Percentiles rank a stretch among this genome's conserved stretches.
These are phyloP conservation scores for Ganoderma lingzhi DNA, from an alignment of 1,284 basidiomycete species.

Conservation along the genomic window DNA sequence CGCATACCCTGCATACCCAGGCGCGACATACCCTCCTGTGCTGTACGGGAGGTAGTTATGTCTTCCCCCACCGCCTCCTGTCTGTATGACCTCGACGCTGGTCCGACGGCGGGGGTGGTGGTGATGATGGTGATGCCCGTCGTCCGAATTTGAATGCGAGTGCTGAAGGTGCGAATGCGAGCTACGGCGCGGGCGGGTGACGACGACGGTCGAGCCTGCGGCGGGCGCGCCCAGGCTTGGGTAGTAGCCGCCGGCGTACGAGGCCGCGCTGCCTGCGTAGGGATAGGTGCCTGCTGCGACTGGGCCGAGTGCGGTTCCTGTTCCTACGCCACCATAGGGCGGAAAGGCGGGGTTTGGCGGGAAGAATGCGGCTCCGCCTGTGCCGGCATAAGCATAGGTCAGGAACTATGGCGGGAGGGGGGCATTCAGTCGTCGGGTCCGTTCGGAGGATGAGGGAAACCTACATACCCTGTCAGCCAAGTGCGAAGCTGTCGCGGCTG, in stretches of 20 bases:
- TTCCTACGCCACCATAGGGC: neutral
- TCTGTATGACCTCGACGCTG: conserved; percentile 19
- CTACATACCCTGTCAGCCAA: conserved; percentile 25
- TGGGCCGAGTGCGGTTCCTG: neutral
- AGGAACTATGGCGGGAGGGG: conserved; percentile 9
- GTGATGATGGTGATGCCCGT: conserved; percentile 17
- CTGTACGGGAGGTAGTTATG: conserved; percentile 10
- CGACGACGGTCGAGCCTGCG: conserved; percentile 14
- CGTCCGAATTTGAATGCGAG: conserved; percentile 6
- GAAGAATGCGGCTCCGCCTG: conserved; percentile 1
- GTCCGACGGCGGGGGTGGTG: conserved; percentile 9
- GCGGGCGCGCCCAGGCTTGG: too few species aligned
- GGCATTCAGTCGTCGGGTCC: neutral
- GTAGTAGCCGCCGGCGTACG: neutral
- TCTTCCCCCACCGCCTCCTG: neutral
- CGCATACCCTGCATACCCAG: neutral
- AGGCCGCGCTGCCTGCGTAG: conserved; percentile 5
- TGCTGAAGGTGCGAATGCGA: conserved; percentile 10
- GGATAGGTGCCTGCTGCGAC: neutral
- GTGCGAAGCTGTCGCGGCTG: conserved; percentile 24
- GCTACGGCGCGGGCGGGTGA: conserved; percentile 8
- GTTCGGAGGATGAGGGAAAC: neutral
- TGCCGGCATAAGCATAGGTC: conserved; percentile 10
- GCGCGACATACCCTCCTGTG: neutral
- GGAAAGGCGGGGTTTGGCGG: conserved; percentile 14